Evolutionary conservation across 306 rosid species (phyloP).

Genomic region (Quercus suber): DNA sequence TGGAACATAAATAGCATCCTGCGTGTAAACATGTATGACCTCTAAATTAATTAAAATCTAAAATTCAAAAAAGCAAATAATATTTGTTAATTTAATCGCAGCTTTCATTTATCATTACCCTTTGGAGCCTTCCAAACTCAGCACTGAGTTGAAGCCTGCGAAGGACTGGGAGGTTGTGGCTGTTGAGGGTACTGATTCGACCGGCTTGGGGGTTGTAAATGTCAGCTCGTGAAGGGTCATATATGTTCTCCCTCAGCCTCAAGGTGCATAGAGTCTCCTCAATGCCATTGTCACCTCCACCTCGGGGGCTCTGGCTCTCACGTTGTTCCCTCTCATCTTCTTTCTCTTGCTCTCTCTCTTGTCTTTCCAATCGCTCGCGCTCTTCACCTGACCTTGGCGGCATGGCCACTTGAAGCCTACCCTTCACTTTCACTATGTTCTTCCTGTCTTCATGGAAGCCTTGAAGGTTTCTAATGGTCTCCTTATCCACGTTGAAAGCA

Average conservation of each 20-base stretch:
- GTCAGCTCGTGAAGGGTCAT: slow-evolving; percentile 28
- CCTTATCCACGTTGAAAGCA: too few relatives aligned
- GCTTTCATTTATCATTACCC: too few relatives aligned
- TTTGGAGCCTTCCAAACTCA: too few relatives aligned
- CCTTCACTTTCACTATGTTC: slow-evolving; percentile 28
- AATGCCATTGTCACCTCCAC: not conserved
- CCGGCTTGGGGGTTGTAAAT: slow-evolving; percentile 43
- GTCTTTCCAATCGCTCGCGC: slow-evolving; percentile 7
- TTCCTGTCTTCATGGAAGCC: too few relatives aligned
- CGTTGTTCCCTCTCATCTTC: not conserved
- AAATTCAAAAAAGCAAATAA: too few relatives aligned
- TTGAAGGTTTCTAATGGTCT: too few relatives aligned
- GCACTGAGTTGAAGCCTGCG: not conserved
- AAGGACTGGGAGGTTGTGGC: slow-evolving; percentile 41
- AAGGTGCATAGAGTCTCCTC: not conserved
- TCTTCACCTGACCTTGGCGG: slow-evolving; percentile 26
- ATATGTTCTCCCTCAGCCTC: slow-evolving; percentile 37
- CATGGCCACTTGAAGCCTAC: slow-evolving; percentile 26
- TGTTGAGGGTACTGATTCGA: slow-evolving; percentile 37
- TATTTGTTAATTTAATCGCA: too few relatives aligned
- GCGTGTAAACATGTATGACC: too few relatives aligned
- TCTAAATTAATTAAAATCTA: too few relatives aligned
- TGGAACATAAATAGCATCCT: too few relatives aligned
- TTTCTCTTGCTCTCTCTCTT: not conserved
- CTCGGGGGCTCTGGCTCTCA: not conserved